Evolutionary conservation across 768 basidiomycete species (phyloP).

Genomic region (Amanita subjunquillea): DNA sequence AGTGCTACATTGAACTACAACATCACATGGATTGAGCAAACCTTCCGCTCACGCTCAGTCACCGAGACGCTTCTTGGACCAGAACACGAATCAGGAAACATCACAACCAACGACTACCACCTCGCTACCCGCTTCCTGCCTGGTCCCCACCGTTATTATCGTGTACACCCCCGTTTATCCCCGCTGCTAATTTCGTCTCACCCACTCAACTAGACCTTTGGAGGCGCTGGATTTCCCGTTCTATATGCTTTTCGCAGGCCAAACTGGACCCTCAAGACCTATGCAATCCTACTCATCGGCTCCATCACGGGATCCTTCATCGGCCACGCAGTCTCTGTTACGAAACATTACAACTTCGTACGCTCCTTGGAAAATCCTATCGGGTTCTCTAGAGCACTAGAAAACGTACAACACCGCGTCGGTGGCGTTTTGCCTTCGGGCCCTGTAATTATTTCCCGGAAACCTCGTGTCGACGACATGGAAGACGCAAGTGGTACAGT

Average conservation of each 20-base stretch:
- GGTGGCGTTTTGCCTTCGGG: conserved; percentile 17
- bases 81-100: conserved; percentile 39
- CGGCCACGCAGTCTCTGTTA: conserved; percentile 18
- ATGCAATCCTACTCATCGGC: conserved; percentile 11
- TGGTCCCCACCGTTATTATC: conserved; percentile 28
- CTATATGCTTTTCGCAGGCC: conserved; percentile 14
- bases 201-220: conserved; percentile 8
- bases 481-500: neutral
- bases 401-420: conserved; percentile 35
- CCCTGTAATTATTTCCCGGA: conserved; percentile 17
- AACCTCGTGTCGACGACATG: conserved; percentile 6
- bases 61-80: conserved; percentile 41
- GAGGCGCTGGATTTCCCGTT: conserved; percentile 9
- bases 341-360: conserved; percentile 25
- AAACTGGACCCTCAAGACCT: conserved; percentile 13
- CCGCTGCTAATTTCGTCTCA: neutral
- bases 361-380: conserved; percentile 27
- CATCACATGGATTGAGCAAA: conserved; percentile 26
- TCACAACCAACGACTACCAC: conserved; percentile 46
- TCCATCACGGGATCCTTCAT: conserved; percentile 19
- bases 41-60: conserved; percentile 30
- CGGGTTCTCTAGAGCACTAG: conserved; percentile 28
- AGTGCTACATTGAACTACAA: conserved; percentile 14
- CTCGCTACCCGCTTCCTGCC: conserved; percentile 44
- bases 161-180: conserved; percentile 17